Conservation (phyloP, 1,284 basidiomycete genomes). For the Ceraceosorus guamensis region DNA sequence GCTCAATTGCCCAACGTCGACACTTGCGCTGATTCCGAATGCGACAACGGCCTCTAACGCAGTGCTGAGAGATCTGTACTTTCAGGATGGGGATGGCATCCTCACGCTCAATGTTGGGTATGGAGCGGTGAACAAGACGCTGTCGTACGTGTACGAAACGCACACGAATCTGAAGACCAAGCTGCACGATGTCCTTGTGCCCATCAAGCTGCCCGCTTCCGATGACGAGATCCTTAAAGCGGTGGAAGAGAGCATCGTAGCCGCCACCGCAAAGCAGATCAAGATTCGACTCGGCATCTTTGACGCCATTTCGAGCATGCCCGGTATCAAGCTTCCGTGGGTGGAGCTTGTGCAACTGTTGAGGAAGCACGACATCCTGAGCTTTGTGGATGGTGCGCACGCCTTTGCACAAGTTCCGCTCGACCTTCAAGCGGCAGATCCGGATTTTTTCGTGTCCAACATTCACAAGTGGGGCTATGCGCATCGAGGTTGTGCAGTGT, state of each 20-base stretch:
- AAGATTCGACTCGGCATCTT: conserved; percentile 74
- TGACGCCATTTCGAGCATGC: conserved; percentile 65
- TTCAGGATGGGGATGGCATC: conserved; percentile 38
- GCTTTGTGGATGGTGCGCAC: conserved; percentile 70
- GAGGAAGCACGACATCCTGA: conserved; percentile 30
- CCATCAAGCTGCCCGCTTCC: conserved; percentile 32
- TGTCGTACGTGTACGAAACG: conserved; percentile 43
- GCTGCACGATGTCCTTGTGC: conserved; percentile 33
- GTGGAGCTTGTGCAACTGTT: conserved; percentile 55
- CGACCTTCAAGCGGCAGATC: conserved; percentile 37
- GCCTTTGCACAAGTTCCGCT: conserved; percentile 58
- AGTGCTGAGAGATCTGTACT: conserved; percentile 33
- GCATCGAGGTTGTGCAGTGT: conserved; percentile 63
- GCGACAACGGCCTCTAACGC: conserved; percentile 45
- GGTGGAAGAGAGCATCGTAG: conserved; percentile 15
- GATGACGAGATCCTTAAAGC: conserved; percentile 42
- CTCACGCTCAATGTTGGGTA: conserved; percentile 36
- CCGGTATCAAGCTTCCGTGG: conserved; percentile 73
- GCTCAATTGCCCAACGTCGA: conserved; percentile 3
- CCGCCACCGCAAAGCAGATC: conserved; percentile 51
- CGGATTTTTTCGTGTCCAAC: conserved; percentile 53
- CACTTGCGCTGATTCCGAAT: conserved; percentile 41
- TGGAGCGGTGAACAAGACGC: conserved; percentile 33
- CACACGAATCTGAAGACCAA: conserved; percentile 3
- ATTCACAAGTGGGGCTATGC: conserved; percentile 77